Percentiles rank a stretch among this genome's conserved stretches.
phyloP scores from a whole-genome alignment of 140 eudicot genomes.

The Senecio squalidus region DNA sequence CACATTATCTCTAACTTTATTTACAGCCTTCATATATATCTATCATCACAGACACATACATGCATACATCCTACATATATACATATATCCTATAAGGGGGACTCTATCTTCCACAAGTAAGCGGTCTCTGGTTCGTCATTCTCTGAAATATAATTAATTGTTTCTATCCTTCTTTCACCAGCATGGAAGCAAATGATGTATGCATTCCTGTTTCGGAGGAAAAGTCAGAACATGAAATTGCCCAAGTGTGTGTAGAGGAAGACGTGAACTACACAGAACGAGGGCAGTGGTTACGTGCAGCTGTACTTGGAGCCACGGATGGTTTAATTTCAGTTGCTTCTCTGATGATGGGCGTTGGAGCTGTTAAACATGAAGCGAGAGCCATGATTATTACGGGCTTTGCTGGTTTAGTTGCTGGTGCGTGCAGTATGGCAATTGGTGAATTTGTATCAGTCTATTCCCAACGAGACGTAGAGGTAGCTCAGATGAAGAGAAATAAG shows the following conservation, averaged over 20 bases:
- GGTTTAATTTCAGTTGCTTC: constrained; percentile 46
- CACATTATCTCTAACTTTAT: no score
- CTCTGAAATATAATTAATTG: background rate
- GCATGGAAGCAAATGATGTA: no score
- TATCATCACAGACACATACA: constrained; percentile 5
- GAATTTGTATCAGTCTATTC: constrained; percentile 49
- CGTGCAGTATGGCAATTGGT: constrained; percentile 67
- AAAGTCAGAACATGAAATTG: background rate
- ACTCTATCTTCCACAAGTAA: no score
- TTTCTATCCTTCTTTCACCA: constrained; percentile 4
- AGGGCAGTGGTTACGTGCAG: constrained; percentile 59
- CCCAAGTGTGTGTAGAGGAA: background rate
- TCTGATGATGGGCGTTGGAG: constrained; percentile 56
- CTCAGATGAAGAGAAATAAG: constrained; percentile 44
- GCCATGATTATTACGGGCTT: constrained; percentile 60
- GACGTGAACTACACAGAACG: constrained; percentile 43
- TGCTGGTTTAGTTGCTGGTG: constrained; percentile 59
- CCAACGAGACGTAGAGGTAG: constrained; percentile 44
- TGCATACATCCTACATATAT: no score
- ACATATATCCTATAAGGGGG: constrained; percentile 16
- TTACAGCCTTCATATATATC: no score
- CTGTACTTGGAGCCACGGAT: constrained; percentile 49
- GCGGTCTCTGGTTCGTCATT: background rate
- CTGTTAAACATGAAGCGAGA: constrained; percentile 37
- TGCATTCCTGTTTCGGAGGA: no score